Evolutionary conservation across 331 rosid genomes (phyloP).

Genomic region (Stylosanthes scabra): DNA sequence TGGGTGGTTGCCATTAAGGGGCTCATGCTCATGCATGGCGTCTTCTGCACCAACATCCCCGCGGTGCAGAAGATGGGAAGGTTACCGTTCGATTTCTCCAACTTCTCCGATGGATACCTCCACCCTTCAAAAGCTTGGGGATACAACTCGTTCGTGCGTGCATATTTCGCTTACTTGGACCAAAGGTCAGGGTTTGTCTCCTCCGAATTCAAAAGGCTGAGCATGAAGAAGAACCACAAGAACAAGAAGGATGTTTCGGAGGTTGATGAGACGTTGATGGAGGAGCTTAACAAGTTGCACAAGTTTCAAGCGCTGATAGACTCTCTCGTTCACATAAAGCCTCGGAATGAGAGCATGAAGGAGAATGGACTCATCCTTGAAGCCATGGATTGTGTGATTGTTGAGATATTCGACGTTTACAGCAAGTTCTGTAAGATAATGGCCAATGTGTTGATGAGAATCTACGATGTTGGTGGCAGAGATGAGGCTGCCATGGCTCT

Average conservation of each 20-base stretch:
- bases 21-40: slow-evolving; percentile 84
- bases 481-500: slow-evolving; percentile 60
- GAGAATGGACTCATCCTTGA: slow-evolving; percentile 55
- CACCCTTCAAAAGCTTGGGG: slow-evolving; percentile 40
- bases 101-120: slow-evolving; percentile 56
- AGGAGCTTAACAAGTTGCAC: slow-evolving; percentile 58
- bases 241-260: not conserved
- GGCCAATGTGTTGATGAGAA: slow-evolving; percentile 54
- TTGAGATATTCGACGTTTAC: slow-evolving; percentile 70
- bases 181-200: slow-evolving; percentile 45
- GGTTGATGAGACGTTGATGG: slow-evolving; percentile 51
- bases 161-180: slow-evolving; percentile 70
- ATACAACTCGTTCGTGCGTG: slow-evolving; percentile 54
- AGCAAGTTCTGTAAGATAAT: slow-evolving; percentile 62
- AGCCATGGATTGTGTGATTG: slow-evolving; percentile 80
- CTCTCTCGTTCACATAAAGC: slow-evolving; percentile 62
- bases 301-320: slow-evolving; percentile 64
- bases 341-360: slow-evolving; percentile 26
- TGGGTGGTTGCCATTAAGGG: slow-evolving; percentile 93
- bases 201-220: slow-evolving; percentile 32
- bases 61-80: slow-evolving; percentile 60
- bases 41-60: slow-evolving; percentile 60
- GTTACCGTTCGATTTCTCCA: slow-evolving; percentile 73
- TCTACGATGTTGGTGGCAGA: slow-evolving; percentile 51
- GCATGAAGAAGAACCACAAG: not conserved